Conservation (phyloP, 257 asterid genomes). For the Plantago major region DNA sequence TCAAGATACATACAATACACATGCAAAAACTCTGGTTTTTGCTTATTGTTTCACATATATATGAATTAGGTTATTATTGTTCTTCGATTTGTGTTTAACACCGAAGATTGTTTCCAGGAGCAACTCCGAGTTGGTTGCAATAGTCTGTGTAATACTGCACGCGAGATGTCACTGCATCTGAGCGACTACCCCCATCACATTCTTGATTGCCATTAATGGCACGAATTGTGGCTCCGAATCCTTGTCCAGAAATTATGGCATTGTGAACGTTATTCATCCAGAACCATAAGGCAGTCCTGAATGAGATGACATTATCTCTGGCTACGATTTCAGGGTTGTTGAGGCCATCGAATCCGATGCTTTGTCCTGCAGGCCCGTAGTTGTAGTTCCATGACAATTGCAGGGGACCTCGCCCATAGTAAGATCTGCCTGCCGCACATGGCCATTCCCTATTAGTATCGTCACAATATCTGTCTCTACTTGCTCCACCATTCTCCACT, state of each 20-base stretch:
- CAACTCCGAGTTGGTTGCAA: constrained; percentile 37
- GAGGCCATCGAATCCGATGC: constrained; percentile 37
- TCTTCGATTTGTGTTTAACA: too few species aligned
- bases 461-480: constrained; percentile 32
- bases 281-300: constrained; percentile 40
- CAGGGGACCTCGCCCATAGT: constrained; percentile 51
- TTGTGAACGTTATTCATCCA: constrained; percentile 56
- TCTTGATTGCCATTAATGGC: constrained; percentile 41
- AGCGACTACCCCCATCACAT: constrained; percentile 34
- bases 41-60: too few species aligned
- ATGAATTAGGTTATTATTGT: too few species aligned
- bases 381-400: constrained; percentile 59
- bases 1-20: too few species aligned
- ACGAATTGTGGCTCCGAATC: constrained; percentile 50
- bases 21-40: too few species aligned
- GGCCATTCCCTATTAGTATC: constrained; percentile 27
- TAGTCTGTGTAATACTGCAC: constrained; percentile 32
- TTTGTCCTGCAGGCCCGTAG: constrained; percentile 47
- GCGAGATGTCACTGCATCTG: constrained; percentile 27
- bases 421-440: constrained; percentile 24
- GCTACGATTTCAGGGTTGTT: constrained; percentile 41
- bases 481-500: constrained; percentile 17
- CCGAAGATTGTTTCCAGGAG: constrained; percentile 33
- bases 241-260: constrained; percentile 30
- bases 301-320: constrained; percentile 28